Evolutionary conservation across 768 basidiomycete species (phyloP), one percentile per base, ranked within the genome.

Genomic region (Mycena filopes): DNA sequence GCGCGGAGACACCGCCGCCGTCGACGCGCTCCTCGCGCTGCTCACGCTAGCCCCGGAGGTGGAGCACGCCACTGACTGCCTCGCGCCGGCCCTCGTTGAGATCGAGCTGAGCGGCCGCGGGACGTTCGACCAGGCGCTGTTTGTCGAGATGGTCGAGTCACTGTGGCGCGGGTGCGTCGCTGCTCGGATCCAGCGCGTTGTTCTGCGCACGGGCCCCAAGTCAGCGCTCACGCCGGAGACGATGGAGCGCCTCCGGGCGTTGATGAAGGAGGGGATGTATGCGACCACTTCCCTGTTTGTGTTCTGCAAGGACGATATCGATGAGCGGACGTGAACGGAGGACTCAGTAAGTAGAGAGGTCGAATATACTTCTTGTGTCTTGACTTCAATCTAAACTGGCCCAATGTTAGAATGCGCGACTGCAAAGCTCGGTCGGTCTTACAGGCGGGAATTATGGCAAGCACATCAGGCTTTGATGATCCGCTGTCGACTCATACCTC

Each of bases 21-120:
- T 50, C 25, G 25, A 63, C 15, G 46, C 18, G 12, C 36, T 63
- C 29, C 31, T 63, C 40, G 18, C 18, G 5, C 36, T 5, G 29
- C 54, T 63, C 10, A 55, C 43, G 12, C 21, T 31, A 26, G 16
- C 7, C 18, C n/a, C 62, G 2, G 36, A 36, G 10, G 5, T 36
- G 15, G 10, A 5, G 9, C 36, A 63, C 23, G 15, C 36, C 10
- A 36, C 36, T 36, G 10, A 11, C 36, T 43, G 47, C 25, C 26
- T 63, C 12, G 46, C 41, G 18, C 62, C 54, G 4, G 49, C 47
- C 38, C 62, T 63, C 21, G 9, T 12, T 41, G 43, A 28, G 16
- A 40, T 63, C 18, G 62, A 56, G 55, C 10, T 63, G n/a, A 23
- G 18, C 41, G 47, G 62, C 21, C 54, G 62, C 12, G 62, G 46